Percentiles rank a stretch among this genome's conserved stretches.
phyloP scores from a whole-genome alignment of 2,329 filamentous ascomycete genomes.

The Alternaria sp. region DNA sequence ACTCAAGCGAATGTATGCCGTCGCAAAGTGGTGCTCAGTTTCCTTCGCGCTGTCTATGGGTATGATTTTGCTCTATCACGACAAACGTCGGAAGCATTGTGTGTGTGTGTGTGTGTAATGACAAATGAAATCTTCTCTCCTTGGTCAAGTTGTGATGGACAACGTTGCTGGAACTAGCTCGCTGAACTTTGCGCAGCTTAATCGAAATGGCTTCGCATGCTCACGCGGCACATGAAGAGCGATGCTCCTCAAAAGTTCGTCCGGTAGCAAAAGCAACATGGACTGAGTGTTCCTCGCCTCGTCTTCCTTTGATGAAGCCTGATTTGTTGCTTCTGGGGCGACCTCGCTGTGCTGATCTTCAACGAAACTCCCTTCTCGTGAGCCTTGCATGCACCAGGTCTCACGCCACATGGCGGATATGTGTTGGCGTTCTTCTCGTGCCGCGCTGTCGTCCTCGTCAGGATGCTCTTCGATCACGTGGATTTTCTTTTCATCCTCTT shows the following conservation, averaged over 20 bases:
- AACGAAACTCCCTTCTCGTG: background rate
- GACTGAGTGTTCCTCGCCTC: background rate
- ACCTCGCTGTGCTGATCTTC: background rate
- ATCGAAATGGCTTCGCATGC: constrained; percentile 5
- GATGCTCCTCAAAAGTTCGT: constrained; percentile 1
- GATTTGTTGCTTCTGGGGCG: background rate
- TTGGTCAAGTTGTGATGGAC: background rate
- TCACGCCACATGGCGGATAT: constrained; percentile 14
- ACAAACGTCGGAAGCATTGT: background rate
- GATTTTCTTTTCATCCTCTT: constrained; percentile 13
- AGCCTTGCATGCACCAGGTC: constrained; percentile 14
- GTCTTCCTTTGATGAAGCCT: background rate
- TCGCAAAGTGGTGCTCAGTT: background rate
- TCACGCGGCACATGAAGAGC: constrained; percentile 3
- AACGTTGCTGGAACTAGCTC: background rate
- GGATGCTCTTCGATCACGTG: constrained; percentile 20
- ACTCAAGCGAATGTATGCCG: background rate
- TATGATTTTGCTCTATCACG: background rate
- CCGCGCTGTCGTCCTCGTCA: constrained; percentile 9
- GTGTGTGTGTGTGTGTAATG: background rate
- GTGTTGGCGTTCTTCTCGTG: constrained; percentile 2
- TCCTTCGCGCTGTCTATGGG: background rate
- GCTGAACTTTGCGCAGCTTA: constrained; percentile 11
- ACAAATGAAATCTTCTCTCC: background rate
- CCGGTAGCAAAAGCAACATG: background rate